Base-by-base conservation (phyloP, 345 rosid species). In the Populus euphratica region DNA sequence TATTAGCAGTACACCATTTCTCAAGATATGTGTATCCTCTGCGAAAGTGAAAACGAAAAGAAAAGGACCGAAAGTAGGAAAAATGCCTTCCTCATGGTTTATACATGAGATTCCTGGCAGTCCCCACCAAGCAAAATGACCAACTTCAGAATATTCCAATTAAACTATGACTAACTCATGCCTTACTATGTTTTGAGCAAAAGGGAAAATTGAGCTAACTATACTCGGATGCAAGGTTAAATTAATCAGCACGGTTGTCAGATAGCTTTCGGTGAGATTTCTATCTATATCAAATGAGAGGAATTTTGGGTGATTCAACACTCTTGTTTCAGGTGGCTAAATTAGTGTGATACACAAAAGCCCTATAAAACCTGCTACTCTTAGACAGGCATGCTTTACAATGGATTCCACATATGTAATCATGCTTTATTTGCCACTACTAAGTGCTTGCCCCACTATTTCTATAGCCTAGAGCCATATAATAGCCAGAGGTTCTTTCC, bases 71-170 rank as follows among this genome's bases (percentile, higher is more conserved):
- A 56, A 78, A 64, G 43, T 44, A 21, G 70, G 39, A n/a, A 65
- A 11, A 78, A 74, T 79, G 80, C 79, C 73, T 65, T 73, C 38
- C 76, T 71, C 77, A 56, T 77, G 74, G 83, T 80, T 75, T 73
- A 70, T 39, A 65, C 76, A 56, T 7, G 62, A 82, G 75, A 83
- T 84, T 82, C 85, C 74, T 75, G 47, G 78, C 77, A 69, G 75
- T 38, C 82, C 78, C 75, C 80, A 77, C 83, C 70, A 39, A 70
- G 77, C 50, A 75, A 83, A 77, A 79, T 82, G 77, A 75, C 82
- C 83, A 64, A 65, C 80, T 69, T 78, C 77, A 69, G 76, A 79
- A 81, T 83, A 86, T 79, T 81, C 81, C 69, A 36, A 39, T 83
- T 64, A 80, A 36, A 66, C 64, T 23, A 47, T 50, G 21, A 50